phyloP scores from a whole-genome alignment of 768 basidiomycete genomes.

The Podaxis sp. region DNA sequence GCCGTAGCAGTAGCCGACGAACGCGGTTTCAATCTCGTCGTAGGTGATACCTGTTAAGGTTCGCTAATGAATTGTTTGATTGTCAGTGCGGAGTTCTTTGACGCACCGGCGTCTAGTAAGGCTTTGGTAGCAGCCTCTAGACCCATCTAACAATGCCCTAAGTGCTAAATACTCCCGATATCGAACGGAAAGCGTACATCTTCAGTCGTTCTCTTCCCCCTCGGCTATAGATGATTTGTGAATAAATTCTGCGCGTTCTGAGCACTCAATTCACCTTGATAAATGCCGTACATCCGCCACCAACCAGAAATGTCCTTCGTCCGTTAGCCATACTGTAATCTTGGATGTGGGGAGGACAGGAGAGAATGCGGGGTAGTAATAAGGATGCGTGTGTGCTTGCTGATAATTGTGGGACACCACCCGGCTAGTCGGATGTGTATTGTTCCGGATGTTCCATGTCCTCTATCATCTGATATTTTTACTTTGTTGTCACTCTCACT shows the following conservation, averaged over 20 bases:
- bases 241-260: constrained; percentile 7
- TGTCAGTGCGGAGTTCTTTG: not conserved
- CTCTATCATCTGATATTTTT: not conserved
- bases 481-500: not conserved
- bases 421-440: constrained; percentile 1
- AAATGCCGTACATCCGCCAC: constrained; percentile 75
- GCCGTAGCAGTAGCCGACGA: constrained; percentile 77
- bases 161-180: not conserved
- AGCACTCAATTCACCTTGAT: constrained; percentile 54
- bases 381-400: not conserved
- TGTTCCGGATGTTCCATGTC: not conserved
- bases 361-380: not conserved
- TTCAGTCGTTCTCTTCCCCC: constrained; percentile 63
- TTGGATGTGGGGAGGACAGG: not conserved
- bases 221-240: constrained; percentile 44
- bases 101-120: constrained; percentile 74
- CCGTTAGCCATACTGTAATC: constrained; percentile 30
- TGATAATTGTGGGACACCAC: not conserved
- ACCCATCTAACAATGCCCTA: constrained; percentile 58
- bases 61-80: not conserved
- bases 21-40: constrained; percentile 70
- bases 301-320: constrained; percentile 62
- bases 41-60: constrained; percentile 68
- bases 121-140: constrained; percentile 87
- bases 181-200: constrained; percentile 46